These are phyloP conservation scores for Fusarium coffeatum DNA, from an alignment of 2,329 filamentous ascomycete species.

Conservation along the genomic window DNA sequence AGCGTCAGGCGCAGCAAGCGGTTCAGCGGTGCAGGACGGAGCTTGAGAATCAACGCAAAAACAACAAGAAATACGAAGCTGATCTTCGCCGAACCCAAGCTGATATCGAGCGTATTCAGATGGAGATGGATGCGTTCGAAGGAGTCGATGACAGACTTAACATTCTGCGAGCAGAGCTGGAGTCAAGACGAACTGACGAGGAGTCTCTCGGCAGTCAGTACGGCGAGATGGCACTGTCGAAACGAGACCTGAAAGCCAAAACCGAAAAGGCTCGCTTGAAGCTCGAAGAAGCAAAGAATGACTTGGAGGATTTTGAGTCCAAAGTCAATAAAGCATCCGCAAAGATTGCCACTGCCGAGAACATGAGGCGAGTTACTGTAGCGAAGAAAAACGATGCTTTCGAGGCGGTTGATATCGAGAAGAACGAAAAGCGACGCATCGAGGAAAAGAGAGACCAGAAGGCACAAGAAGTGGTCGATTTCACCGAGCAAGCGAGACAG, in stretches of 20 bases:
- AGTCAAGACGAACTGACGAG: constrained; percentile 62
- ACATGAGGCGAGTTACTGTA: constrained; percentile 65
- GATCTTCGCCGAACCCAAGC: constrained; percentile 71
- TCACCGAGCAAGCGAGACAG: constrained; percentile 64
- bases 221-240: constrained; percentile 62
- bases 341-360: constrained; percentile 62
- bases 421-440: constrained; percentile 57
- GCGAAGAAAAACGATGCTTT: constrained; percentile 71
- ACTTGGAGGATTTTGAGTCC: constrained; percentile 56
- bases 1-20: constrained; percentile 60
- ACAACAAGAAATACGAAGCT: constrained; percentile 59
- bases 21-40: constrained; percentile 61
- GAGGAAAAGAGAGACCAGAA: constrained; percentile 62
- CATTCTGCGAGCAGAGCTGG: constrained; percentile 67
- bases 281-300: constrained; percentile 49
- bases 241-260: constrained; percentile 59
- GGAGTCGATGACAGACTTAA: constrained; percentile 76
- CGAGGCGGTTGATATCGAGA: constrained; percentile 61
- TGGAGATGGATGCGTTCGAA: constrained; percentile 73
- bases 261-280: constrained; percentile 55
- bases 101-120: constrained; percentile 61
- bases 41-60: constrained; percentile 57
- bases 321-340: constrained; percentile 66
- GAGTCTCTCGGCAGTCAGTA: constrained; percentile 66
- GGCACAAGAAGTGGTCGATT: constrained; percentile 62